Base-by-base conservation (phyloP, 129 eudicot genomes). In the Flaveria trinervia region DNA sequence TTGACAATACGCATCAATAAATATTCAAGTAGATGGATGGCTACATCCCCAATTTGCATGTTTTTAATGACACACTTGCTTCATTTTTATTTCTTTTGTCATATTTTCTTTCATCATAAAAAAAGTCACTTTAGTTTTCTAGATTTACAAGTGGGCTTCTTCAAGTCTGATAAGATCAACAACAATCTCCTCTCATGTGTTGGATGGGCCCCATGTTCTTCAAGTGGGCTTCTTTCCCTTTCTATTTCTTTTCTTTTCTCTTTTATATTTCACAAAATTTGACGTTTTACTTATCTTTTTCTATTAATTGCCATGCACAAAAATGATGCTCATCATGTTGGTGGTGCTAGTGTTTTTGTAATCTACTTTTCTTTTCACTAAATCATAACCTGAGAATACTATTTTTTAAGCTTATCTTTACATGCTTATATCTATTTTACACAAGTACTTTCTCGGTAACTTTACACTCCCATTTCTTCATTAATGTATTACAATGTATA, bases 181-280 rank as follows among this genome's bases (percentile, higher is more conserved):
- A 9, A 33, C 65, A 2, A 12, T 48, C 4, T 17, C 44, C 30
- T 62, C 44, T 62, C 68, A 23, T 14, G 36, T 23, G 16, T 55
- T 17, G 62, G 62, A 55, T 59, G 39, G 67, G 3, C n/a, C 68
- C 68, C 44, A 15, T 28, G 1, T 62, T 7, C 68, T 62, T 62
- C 68, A 62, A 62, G 44, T 62, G 68, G 68, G 12, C 68, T 62
- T 62, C 68, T 62, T 28, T 25, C 28, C 41, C n/a, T 17, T 61
- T 61, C 41, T 61, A 61, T 61, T 61, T 61, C 3, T 61, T 11
- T 61, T 1, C 36, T 26, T 25, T 25, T 56, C 0, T 9, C 1
- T 56, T 12, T 20, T 17, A 18, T 20, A 11, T 26, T 61, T 22
- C 1, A 12, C 0, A 61, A 7, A 36, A 36, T 0, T 4, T 36